Percentiles rank a stretch among this genome's conserved stretches.
Conservation (phyloP, 306 rosid genomes). For the Vigna nakashimae region DNA sequence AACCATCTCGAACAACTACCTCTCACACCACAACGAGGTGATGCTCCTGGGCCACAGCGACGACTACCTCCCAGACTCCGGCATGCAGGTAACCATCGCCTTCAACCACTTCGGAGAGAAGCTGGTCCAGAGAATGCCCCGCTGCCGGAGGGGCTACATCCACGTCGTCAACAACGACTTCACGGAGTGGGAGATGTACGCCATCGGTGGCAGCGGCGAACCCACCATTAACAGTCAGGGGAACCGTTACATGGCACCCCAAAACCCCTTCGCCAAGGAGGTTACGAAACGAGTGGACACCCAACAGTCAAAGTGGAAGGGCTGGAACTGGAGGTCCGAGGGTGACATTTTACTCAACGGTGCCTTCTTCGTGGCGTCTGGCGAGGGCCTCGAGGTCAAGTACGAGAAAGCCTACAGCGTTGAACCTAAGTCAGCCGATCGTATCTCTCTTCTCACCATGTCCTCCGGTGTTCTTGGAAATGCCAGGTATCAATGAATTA, state of each 20-base stretch:
- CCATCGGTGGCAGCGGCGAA: slow-evolving; percentile 88
- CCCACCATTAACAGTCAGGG: slow-evolving; percentile 98
- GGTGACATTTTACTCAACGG: slow-evolving; percentile 89
- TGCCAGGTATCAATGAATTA: slow-evolving; percentile 59
- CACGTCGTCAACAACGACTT: slow-evolving; percentile 94
- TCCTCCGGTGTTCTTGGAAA: slow-evolving; percentile 82
- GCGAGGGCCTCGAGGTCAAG: slow-evolving; percentile 72
- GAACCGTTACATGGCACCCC: slow-evolving; percentile 76
- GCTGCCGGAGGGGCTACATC: slow-evolving; percentile 86
- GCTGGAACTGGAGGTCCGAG: slow-evolving; percentile 94
- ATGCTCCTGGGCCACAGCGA: slow-evolving; percentile 95
- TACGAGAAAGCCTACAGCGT: slow-evolving; percentile 94
- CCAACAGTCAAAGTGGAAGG: slow-evolving; percentile 66
- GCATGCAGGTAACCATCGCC: slow-evolving; percentile 96
- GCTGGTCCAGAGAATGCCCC: slow-evolving; percentile 88
- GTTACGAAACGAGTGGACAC: slow-evolving; percentile 90
- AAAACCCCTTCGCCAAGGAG: slow-evolving; percentile 78
- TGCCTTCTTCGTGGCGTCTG: slow-evolving; percentile 83
- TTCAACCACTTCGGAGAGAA: slow-evolving; percentile 90
- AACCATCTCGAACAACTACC: slow-evolving; percentile 85
- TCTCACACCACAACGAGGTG: slow-evolving; percentile 91
- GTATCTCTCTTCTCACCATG: slow-evolving; percentile 70
- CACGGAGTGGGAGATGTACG: slow-evolving; percentile 98
- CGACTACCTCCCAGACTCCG: slow-evolving; percentile 75
- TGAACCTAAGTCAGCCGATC: slow-evolving; percentile 84